Percentiles rank a stretch among this genome's conserved stretches.
phyloP scores from a whole-genome alignment of 2,329 filamentous ascomycete species.

The Phialophora macrospora region DNA sequence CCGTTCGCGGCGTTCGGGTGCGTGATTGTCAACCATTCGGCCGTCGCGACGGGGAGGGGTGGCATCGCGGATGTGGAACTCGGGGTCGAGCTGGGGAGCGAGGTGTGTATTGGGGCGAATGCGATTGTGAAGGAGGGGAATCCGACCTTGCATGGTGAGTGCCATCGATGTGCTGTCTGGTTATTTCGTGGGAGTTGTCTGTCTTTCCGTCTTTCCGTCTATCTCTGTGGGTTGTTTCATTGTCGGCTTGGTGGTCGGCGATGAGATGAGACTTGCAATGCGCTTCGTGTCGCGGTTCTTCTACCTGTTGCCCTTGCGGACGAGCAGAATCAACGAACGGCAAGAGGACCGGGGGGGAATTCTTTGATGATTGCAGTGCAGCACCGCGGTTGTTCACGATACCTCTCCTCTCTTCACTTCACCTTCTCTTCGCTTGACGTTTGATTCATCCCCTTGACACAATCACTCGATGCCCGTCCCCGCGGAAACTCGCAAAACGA shows the following conservation, averaged over 20 bases:
- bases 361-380: neutral
- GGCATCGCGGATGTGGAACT: neutral
- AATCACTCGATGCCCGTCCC: too few relatives aligned
- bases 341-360: too few relatives aligned
- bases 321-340: too few relatives aligned
- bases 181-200: neutral
- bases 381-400: too few relatives aligned
- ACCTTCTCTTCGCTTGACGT: too few relatives aligned
- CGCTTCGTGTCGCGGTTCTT: too few relatives aligned
- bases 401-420: too few relatives aligned
- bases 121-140: constrained; percentile 53
- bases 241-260: too few relatives aligned
- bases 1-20: constrained; percentile 60
- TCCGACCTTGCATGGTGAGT: constrained; percentile 57
- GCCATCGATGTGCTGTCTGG: neutral
- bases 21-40: constrained; percentile 62
- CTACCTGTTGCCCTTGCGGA: too few relatives aligned
- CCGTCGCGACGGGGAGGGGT: constrained; percentile 25
- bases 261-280: too few relatives aligned
- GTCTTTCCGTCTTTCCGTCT: neutral
- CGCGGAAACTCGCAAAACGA: neutral
- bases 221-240: too few relatives aligned
- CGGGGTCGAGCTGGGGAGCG: constrained; percentile 33
- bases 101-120: constrained; percentile 59
- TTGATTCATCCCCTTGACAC: too few relatives aligned